phyloP scores from a whole-genome alignment of 2,329 filamentous ascomycete genomes.

The Talaromyces funiculosus region DNA sequence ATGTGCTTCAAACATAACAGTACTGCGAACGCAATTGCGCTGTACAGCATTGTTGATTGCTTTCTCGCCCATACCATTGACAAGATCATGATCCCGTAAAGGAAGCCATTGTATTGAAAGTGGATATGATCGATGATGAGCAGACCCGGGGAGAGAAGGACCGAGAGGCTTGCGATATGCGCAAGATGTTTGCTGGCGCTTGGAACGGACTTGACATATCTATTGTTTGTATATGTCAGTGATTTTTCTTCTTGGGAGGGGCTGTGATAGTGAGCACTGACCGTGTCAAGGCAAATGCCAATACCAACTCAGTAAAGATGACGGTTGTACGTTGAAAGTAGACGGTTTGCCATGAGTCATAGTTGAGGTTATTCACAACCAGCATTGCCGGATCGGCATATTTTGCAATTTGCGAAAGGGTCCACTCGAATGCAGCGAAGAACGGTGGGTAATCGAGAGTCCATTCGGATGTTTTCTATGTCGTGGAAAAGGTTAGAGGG shows the following conservation, averaged over 20 bases:
- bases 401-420: slow-evolving; percentile 72
- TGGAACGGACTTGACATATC: slow-evolving; percentile 69
- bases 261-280: slow-evolving; percentile 40
- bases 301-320: slow-evolving; percentile 73
- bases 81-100: slow-evolving; percentile 84
- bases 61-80: slow-evolving; percentile 79
- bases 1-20: slow-evolving; percentile 96
- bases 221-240: slow-evolving; percentile 33
- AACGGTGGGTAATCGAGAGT: slow-evolving; percentile 98
- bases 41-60: slow-evolving; percentile 66
- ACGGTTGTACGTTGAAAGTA: slow-evolving; percentile 92
- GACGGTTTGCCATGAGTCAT: slow-evolving; percentile 88
- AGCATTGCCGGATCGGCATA: slow-evolving; percentile 78
- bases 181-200: slow-evolving; percentile 64
- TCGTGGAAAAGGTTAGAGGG: neutral
- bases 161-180: slow-evolving; percentile 80
- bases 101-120: slow-evolving; percentile 97
- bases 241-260: neutral
- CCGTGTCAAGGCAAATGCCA: slow-evolving; percentile 76
- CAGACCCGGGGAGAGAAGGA: slow-evolving; percentile 85
- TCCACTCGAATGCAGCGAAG: slow-evolving; percentile 96
- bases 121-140: slow-evolving; percentile 98
- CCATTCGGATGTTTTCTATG: slow-evolving; percentile 89
- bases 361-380: slow-evolving; percentile 69
- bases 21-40: slow-evolving; percentile 76